Evolutionary conservation across 257 asterid genomes (phyloP).

Genomic region (Coffea canephora): DNA sequence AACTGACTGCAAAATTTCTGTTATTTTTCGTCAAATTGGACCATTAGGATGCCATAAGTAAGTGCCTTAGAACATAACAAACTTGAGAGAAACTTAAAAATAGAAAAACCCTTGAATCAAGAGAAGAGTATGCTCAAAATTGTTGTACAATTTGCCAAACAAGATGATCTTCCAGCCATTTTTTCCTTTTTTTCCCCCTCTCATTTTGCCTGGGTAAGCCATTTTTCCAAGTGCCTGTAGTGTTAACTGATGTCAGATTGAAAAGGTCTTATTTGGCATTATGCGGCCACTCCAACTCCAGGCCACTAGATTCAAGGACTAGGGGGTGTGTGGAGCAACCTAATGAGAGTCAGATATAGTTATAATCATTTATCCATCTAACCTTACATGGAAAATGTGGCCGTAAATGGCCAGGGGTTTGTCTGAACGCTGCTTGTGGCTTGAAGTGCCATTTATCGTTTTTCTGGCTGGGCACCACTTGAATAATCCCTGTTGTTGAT

Average conservation of each 20-base stretch:
- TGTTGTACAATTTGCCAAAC: neutral
- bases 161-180: neutral
- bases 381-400: slow-evolving; percentile 1
- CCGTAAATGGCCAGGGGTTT: neutral
- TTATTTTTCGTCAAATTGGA: neutral
- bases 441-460: neutral
- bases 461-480: neutral
- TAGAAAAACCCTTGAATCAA: neutral
- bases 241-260: neutral
- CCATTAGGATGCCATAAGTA: neutral
- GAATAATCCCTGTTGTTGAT: neutral
- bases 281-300: neutral
- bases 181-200: neutral
- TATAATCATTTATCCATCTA: neutral
- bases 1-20: slow-evolving; percentile 5
- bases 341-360: neutral
- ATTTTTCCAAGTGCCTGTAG: neutral
- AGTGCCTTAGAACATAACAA: neutral
- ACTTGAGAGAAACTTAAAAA: neutral
- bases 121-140: neutral
- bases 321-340: neutral
- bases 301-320: neutral
- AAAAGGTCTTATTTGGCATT: neutral
- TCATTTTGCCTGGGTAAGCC: neutral
- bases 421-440: neutral